Percentiles rank a stretch among this genome's conserved stretches.
These are phyloP conservation scores for Penicillium psychrosexuale DNA, from an alignment of 2,329 filamentous ascomycete genomes.

Conservation along the genomic window DNA sequence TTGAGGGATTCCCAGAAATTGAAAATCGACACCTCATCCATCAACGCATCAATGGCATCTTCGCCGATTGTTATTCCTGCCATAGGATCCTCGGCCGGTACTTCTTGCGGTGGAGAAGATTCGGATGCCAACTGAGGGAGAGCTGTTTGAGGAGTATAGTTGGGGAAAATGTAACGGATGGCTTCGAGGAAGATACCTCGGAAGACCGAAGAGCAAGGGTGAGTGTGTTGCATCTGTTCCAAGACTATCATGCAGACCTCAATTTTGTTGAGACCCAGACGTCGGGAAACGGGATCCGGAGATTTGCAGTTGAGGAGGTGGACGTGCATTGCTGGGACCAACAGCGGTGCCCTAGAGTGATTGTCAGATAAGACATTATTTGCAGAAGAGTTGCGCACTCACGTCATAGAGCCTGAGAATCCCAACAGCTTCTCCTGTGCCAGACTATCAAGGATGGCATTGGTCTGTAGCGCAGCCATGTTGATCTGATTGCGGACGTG, in stretches of 20 bases:
- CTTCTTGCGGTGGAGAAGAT: not conserved
- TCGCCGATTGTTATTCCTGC: not conserved
- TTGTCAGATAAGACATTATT: not conserved
- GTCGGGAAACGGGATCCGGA: slow-evolving; percentile 20
- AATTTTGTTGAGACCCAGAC: slow-evolving; percentile 31
- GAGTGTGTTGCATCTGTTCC: slow-evolving; percentile 31
- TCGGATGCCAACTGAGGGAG: not conserved
- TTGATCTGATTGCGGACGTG: slow-evolving; percentile 19
- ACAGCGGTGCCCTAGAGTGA: slow-evolving; percentile 21
- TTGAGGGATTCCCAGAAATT: slow-evolving; percentile 21
- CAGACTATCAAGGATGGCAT: slow-evolving; percentile 27
- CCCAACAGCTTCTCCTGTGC: slow-evolving; percentile 23
- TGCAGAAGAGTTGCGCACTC: not conserved
- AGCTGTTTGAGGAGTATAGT: slow-evolving; percentile 5
- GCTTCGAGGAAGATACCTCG: slow-evolving; percentile 27
- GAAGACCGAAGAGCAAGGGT: slow-evolving; percentile 28
- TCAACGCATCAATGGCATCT: slow-evolving; percentile 16
- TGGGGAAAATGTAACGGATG: slow-evolving; percentile 24
- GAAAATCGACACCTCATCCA: slow-evolving; percentile 26
- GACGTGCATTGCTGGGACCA: slow-evolving; percentile 35
- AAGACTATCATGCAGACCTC: slow-evolving; percentile 33
- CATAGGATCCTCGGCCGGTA: not conserved
- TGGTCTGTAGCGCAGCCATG: slow-evolving; percentile 27
- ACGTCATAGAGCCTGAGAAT: slow-evolving; percentile 29
- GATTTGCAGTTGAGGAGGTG: slow-evolving; percentile 31